Conservation (phyloP, 1,284 basidiomycete species). For the Pyrrhoderma noxium region DNA sequence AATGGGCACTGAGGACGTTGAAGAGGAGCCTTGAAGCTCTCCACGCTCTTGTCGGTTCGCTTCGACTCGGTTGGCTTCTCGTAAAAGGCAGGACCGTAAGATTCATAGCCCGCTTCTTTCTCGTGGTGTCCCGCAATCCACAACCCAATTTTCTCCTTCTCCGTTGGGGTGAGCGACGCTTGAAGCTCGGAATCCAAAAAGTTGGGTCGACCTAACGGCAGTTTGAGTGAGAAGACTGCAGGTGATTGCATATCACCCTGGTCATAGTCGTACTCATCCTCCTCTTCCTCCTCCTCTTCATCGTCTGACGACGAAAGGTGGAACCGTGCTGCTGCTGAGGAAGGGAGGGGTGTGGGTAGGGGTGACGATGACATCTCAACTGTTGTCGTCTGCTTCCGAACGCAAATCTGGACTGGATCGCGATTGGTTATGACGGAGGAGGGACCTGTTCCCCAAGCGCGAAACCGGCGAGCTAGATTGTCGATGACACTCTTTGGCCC, state of each 20-base stretch:
- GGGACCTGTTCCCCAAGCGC: constrained; percentile 2
- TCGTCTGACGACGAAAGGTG: background rate
- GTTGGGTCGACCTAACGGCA: background rate
- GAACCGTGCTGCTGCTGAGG: too few relatives aligned
- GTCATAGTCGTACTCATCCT: background rate
- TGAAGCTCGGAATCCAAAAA: constrained; percentile 6
- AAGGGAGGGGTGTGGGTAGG: background rate
- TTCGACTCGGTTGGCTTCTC: too few relatives aligned
- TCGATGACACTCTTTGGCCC: constrained; percentile 4
- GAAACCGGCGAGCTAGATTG: constrained; percentile 4
- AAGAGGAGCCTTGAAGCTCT: too few relatives aligned
- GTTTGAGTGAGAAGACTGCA: constrained; percentile 1
- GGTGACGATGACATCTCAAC: background rate
- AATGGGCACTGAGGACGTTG: too few relatives aligned
- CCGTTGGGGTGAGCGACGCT: constrained; percentile 1
- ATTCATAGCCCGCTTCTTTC: too few relatives aligned
- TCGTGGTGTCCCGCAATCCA: too few relatives aligned
- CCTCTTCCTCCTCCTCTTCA: constrained; percentile 2
- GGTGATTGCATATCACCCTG: background rate
- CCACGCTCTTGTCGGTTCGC: too few relatives aligned
- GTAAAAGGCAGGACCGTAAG: too few relatives aligned
- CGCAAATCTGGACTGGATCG: background rate
- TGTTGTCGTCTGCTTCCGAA: constrained; percentile 11
- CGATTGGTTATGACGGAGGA: background rate
- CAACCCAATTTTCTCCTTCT: constrained; percentile 23